Conservation (phyloP, 495 filamentous ascomycete species). For the Pyrenula massariospora region DNA sequence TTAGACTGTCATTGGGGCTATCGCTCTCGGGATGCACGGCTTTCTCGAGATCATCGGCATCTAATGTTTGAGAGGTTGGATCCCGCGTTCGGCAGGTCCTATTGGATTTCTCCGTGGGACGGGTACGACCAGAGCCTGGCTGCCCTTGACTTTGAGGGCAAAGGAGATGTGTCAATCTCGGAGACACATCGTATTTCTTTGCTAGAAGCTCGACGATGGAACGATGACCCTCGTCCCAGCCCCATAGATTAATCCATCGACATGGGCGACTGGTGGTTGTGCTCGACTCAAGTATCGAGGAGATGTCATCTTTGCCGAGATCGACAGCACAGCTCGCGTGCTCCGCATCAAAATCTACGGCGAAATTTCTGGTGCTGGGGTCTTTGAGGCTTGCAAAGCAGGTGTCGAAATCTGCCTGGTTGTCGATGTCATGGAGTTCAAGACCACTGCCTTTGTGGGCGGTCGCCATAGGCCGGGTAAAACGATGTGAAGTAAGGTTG, state of each 20-base stretch:
- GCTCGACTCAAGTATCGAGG: slow-evolving; percentile 21
- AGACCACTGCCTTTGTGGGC: no score
- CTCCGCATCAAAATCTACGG: slow-evolving; percentile 58
- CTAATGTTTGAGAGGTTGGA: slow-evolving; percentile 17
- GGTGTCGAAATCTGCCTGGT: slow-evolving; percentile 27
- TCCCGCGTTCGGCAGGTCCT: slow-evolving; percentile 18
- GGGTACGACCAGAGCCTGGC: slow-evolving; percentile 7
- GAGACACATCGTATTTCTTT: slow-evolving; percentile 30
- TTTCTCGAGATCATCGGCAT: slow-evolving; percentile 11
- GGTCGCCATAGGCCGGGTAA: no score
- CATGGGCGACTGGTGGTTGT: neutral
- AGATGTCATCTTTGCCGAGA: slow-evolving; percentile 33
- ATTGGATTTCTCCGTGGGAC: slow-evolving; percentile 1
- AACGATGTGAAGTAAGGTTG: no score
- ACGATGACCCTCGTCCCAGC: neutral
- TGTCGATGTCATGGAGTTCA: slow-evolving; percentile 48
- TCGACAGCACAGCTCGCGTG: slow-evolving; percentile 52
- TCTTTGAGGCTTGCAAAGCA: slow-evolving; percentile 23
- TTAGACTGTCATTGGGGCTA: slow-evolving; percentile 14
- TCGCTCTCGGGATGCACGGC: slow-evolving; percentile 11
- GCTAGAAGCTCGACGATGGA: neutral
- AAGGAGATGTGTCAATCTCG: slow-evolving; percentile 56
- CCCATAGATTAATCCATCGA: neutral
- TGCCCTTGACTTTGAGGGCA: neutral
- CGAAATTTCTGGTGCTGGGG: slow-evolving; percentile 46